A percentile compares a stretch with the other conserved stretches of the same genome.
Evolutionary conservation across 2,329 filamentous ascomycete species (phyloP).

Genomic region (Geosmithia morbida): DNA sequence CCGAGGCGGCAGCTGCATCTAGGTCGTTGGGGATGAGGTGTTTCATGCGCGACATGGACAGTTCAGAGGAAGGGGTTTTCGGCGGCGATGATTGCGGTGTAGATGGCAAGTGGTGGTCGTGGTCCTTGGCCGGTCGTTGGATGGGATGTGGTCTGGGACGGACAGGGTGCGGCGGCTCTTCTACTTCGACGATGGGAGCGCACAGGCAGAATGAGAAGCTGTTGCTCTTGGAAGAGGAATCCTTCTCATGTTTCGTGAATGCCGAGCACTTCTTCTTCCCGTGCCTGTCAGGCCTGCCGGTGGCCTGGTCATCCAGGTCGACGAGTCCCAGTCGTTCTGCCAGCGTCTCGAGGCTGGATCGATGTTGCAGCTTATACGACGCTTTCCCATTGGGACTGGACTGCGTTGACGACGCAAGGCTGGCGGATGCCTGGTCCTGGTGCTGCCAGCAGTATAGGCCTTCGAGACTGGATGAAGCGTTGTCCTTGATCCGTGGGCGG

Average conservation of each 20-base stretch:
- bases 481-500: slow-evolving; percentile 46
- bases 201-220: not conserved
- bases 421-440: slow-evolving; percentile 58
- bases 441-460: slow-evolving; percentile 90
- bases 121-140: slow-evolving; percentile 14
- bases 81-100: slow-evolving; percentile 4
- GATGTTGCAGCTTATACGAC: slow-evolving; percentile 16
- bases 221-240: not conserved
- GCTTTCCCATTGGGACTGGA: slow-evolving; percentile 23
- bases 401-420: slow-evolving; percentile 19
- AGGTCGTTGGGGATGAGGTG: slow-evolving; percentile 53
- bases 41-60: slow-evolving; percentile 16
- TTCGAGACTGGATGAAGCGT: slow-evolving; percentile 27
- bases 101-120: not conserved
- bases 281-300: slow-evolving; percentile 1
- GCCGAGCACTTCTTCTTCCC: not conserved
- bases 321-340: slow-evolving; percentile 64
- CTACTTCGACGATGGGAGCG: slow-evolving; percentile 13
- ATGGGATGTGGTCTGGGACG: slow-evolving; percentile 31
- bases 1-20: slow-evolving; percentile 52
- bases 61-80: slow-evolving; percentile 12
- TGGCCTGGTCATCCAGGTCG: slow-evolving; percentile 37
- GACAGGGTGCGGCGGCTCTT: slow-evolving; percentile 16
- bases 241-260: not conserved
- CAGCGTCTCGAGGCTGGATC: slow-evolving; percentile 66